phyloP scores from a whole-genome alignment of 768 basidiomycete species.

The Epithele typhae region DNA sequence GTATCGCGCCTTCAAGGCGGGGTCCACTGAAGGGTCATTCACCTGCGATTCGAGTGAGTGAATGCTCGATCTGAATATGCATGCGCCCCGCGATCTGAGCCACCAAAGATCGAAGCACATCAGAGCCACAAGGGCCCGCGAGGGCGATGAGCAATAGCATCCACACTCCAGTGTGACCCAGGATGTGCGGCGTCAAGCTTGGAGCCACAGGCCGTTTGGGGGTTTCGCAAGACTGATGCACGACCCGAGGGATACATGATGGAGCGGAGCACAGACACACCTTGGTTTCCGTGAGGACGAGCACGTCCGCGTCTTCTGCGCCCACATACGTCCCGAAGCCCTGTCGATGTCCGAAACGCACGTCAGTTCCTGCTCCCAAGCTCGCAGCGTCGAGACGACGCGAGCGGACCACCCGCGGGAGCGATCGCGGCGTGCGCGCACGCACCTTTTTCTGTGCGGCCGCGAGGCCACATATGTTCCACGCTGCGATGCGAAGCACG shows the following conservation, averaged over 20 bases:
- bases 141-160: no score
- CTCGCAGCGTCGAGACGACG: no score
- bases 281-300: slow-evolving; percentile 87
- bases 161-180: no score
- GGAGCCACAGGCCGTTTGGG: not conserved
- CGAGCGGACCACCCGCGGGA: no score
- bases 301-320: slow-evolving; percentile 82
- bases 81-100: no score
- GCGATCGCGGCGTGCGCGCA: no score
- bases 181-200: no score
- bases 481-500: slow-evolving; percentile 56
- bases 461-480: slow-evolving; percentile 80
- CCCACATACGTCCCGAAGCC: slow-evolving; percentile 81
- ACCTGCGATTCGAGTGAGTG: slow-evolving; percentile 41
- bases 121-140: no score
- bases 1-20: slow-evolving; percentile 50
- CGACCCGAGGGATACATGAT: no score
- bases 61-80: not conserved
- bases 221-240: not conserved
- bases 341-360: slow-evolving; percentile 28
- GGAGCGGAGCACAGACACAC: slow-evolving; percentile 29
- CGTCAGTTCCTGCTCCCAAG: no score
- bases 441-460: slow-evolving; percentile 75
- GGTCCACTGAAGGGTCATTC: slow-evolving; percentile 64
- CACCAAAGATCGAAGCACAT: no score